These are phyloP conservation scores for Globisporangium irregulare DNA, from an alignment of 352 stramenopile genomes.

Conservation along the genomic window DNA sequence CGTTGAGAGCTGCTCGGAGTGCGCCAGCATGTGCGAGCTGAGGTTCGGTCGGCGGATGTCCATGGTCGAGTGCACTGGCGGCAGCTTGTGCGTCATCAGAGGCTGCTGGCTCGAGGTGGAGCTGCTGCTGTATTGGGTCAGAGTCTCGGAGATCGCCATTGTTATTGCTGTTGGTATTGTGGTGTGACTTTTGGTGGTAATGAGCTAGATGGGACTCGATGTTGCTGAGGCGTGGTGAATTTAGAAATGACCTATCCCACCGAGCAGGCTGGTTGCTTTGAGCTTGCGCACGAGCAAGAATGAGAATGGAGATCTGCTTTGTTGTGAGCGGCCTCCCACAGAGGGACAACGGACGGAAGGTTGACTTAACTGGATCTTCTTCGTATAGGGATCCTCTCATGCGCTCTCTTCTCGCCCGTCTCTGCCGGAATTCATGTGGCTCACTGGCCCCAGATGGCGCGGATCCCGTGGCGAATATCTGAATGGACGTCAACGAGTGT, in stretches of 20 bases:
- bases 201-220: neutral
- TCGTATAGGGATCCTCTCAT: conserved; percentile 4
- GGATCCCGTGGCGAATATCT: neutral
- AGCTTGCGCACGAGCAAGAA: neutral
- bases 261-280: neutral
- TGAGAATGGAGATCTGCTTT: neutral
- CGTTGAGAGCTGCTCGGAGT: neutral
- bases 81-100: conserved; percentile 7
- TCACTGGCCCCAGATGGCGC: conserved; percentile 2
- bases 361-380: conserved; percentile 2
- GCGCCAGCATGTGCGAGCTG: neutral
- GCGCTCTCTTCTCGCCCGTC: conserved; percentile 1
- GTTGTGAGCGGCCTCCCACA: neutral
- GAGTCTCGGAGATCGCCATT: conserved; percentile 12
- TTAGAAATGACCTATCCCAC: neutral
- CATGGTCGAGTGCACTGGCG: conserved; percentile 9
- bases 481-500: neutral
- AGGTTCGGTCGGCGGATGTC: conserved; percentile 8
- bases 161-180: neutral
- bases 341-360: neutral
- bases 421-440: conserved; percentile 2
- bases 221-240: conserved; percentile 1
- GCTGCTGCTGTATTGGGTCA: neutral
- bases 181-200: neutral
- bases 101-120: conserved; percentile 2